Conservation (phyloP, 768 basidiomycete species). For the Suillus subluteus region DNA sequence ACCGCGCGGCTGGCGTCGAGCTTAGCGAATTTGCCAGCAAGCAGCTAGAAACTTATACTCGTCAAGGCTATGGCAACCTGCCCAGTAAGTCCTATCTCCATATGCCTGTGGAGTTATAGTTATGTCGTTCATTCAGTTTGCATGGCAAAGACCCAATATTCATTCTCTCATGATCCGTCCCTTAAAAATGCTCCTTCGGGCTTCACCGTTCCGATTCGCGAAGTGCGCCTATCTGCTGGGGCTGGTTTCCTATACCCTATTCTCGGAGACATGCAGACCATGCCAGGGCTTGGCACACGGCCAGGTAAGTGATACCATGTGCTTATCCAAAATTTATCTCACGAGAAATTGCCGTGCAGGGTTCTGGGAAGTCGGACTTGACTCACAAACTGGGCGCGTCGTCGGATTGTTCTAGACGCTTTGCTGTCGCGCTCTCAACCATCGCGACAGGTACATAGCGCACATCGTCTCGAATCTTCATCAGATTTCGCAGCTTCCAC, state of each 20-base stretch:
- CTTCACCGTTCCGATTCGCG: constrained; percentile 91
- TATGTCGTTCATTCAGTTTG: constrained; percentile 59
- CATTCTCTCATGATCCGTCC: constrained; percentile 93
- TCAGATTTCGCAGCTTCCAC: constrained; percentile 24
- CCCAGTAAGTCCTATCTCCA: constrained; percentile 59
- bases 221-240: constrained; percentile 86
- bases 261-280: constrained; percentile 96
- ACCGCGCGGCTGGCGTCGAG: constrained; percentile 90
- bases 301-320: constrained; percentile 57
- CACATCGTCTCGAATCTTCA: constrained; percentile 19
- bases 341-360: constrained; percentile 43
- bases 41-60: constrained; percentile 90
- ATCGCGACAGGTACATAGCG: constrained; percentile 13
- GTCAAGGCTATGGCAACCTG: constrained; percentile 80
- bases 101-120: constrained; percentile 11
- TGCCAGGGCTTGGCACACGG: constrained; percentile 94
- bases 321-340: constrained; percentile 11
- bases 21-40: constrained; percentile 82
- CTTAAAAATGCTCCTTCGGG: constrained; percentile 90
- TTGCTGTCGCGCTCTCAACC: constrained; percentile 25
- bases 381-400: constrained; percentile 78
- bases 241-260: constrained; percentile 96
- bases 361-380: constrained; percentile 90
- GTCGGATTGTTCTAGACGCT: constrained; percentile 76
- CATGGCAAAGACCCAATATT: constrained; percentile 98